phyloP scores from a whole-genome alignment of 305 asterid genomes.

The Solanum chacoense region DNA sequence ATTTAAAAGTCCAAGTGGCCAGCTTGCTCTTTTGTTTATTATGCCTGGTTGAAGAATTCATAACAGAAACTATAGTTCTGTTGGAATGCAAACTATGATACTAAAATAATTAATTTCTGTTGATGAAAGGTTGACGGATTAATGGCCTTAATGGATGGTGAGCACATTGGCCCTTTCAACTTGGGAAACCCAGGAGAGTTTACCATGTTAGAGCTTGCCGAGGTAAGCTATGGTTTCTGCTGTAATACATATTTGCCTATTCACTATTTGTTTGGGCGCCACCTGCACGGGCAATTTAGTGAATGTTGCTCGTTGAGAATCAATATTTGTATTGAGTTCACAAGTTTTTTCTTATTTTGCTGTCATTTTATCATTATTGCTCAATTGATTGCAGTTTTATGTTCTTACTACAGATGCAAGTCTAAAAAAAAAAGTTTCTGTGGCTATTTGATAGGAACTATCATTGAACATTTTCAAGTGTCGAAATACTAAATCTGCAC shows the following conservation, averaged over 20 bases:
- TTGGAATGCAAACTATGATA: background rate
- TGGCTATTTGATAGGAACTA: background rate
- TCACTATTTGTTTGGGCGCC: background rate
- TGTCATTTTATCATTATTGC: background rate
- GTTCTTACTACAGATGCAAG: background rate
- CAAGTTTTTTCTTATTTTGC: background rate
- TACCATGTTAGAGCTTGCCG: constrained; percentile 85
- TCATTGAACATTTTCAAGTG: background rate
- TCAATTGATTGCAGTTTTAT: background rate
- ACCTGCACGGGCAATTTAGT: background rate
- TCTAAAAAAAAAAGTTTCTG: background rate
- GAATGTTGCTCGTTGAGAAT: background rate
- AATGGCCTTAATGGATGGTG: constrained; percentile 89
- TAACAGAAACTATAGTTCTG: background rate
- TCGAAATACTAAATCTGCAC: background rate
- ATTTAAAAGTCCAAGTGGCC: background rate
- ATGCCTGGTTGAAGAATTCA: background rate
- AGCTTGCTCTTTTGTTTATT: background rate
- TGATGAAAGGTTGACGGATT: constrained; percentile 66
- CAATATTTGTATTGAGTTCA: background rate
- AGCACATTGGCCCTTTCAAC: constrained; percentile 91
- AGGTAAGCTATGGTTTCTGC: constrained; percentile 30
- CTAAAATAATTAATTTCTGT: background rate
- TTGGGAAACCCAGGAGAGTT: constrained; percentile 96
- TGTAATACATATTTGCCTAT: background rate